Conservation (phyloP, 2,329 filamentous ascomycete species). For the Colletotrichum falcatum region DNA sequence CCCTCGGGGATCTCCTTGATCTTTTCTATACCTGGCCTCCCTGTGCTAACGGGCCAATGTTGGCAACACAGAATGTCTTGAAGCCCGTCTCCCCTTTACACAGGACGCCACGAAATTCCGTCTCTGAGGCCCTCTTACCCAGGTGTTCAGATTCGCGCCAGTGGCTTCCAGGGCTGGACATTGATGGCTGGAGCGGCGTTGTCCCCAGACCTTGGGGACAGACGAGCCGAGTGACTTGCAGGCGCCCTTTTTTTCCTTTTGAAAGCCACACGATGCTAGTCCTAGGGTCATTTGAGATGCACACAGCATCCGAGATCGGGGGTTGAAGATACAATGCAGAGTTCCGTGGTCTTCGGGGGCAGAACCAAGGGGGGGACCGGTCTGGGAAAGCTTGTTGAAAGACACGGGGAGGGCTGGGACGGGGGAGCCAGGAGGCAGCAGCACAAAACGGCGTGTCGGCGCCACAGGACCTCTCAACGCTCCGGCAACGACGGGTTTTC, state of each 20-base stretch:
- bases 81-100: constrained; percentile 3
- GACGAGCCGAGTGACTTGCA: neutral
- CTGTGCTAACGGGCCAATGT: neutral
- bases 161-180: neutral
- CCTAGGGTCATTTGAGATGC: neutral
- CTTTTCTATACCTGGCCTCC: constrained; percentile 6
- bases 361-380: neutral
- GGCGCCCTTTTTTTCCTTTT: neutral
- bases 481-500: neutral
- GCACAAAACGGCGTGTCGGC: neutral
- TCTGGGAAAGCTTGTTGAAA: neutral
- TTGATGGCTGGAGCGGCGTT: neutral
- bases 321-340: no score
- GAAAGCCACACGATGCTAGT: neutral
- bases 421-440: neutral
- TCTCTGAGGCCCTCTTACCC: neutral
- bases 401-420: neutral
- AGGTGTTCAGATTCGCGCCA: neutral
- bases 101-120: neutral
- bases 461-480: neutral
- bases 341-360: no score
- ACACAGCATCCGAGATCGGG: neutral
- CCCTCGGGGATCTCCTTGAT: neutral
- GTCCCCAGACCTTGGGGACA: neutral
- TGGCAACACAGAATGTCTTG: neutral